Base-by-base conservation (phyloP, 345 rosid species). In the Heritiera fomes region DNA sequence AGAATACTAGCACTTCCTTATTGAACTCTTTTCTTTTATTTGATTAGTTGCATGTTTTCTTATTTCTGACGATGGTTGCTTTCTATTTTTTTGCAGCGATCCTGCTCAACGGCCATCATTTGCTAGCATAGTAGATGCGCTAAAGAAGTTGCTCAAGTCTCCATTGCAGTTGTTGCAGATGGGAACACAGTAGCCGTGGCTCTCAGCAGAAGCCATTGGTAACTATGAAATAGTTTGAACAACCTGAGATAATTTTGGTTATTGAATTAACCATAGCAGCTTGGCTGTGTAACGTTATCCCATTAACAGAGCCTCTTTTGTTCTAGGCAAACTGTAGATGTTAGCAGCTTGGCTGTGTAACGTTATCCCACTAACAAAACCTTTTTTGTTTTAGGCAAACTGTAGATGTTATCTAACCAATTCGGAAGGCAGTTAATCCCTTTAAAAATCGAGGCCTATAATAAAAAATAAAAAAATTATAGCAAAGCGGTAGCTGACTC, bases 141-240 rank as follows among this genome's bases (percentile, higher is more conserved):
- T 95, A 74, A 95, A 95, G 92, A 90, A 89, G 86, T 82, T 93
- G 84, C 83, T 92, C 65, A 95, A 95, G 79, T 92, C 99, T 64
- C 96, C 97, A 5, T 79, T 82, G 66, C 88, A 87, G 85, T 74
- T 85, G 81, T 88, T 90, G 72, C 89, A 88, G 82, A 91, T 91
- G 91, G 94, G 90, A 23, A 86, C 14, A 1, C 61, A 47, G 70
- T 62, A 28, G 45, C 3, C 5, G 2, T 17, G 60, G 17, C 45
- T 30, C 13, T 49, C 41, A 49, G 40, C 58, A 1, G 66, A 45
- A n/a, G 47, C 47, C 62, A 53, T 53, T 72, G 28, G 3, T 7
- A 18, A 18, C 56, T 47, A 30, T 34, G 15, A 52, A 45, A 65
- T 18, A 28, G 4, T 15, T n/a, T 2, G 69, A 76, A 76, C 64